phyloP scores from a whole-genome alignment of 1,284 basidiomycete genomes.

The Mycena sp. region DNA sequence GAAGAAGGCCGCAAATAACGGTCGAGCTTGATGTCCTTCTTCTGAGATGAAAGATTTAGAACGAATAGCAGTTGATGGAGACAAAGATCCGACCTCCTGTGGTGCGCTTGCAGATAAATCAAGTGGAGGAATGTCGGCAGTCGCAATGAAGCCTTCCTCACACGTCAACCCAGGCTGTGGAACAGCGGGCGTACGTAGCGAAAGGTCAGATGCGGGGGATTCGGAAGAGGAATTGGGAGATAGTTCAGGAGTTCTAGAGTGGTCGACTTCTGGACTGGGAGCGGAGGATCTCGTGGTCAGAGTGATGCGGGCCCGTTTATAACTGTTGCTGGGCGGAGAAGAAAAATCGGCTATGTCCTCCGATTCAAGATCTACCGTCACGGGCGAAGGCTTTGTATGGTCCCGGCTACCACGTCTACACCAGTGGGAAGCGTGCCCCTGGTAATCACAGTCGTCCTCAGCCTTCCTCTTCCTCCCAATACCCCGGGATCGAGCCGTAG shows the following conservation, averaged over 20 bases:
- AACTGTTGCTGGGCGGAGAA: background rate
- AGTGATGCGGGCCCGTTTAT: slow-evolving; percentile 32
- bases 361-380: background rate
- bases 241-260: slow-evolving; percentile 20
- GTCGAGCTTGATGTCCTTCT: background rate
- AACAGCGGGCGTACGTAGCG: slow-evolving; percentile 6
- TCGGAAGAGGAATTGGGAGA: slow-evolving; percentile 16
- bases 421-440: slow-evolving; percentile 34
- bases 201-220: slow-evolving; percentile 15
- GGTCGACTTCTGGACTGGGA: slow-evolving; percentile 6
- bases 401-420: slow-evolving; percentile 11
- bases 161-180: background rate
- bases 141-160: slow-evolving; percentile 46
- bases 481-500: slow-evolving; percentile 45
- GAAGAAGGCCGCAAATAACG: slow-evolving; percentile 4
- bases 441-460: slow-evolving; percentile 66
- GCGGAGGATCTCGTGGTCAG: slow-evolving; percentile 35
- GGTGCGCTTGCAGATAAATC: slow-evolving; percentile 36
- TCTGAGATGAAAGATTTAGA: background rate
- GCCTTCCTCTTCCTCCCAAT: slow-evolving; percentile 60
- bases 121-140: slow-evolving; percentile 50
- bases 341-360: background rate
- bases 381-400: background rate
- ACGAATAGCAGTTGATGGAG: background rate
- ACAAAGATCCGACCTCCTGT: slow-evolving; percentile 22